Evolutionary conservation across 176 grass and related monocot species (phyloP), one percentile per base, ranked within the genome.

Genomic region (barley (Hordeum vulgare)): DNA sequence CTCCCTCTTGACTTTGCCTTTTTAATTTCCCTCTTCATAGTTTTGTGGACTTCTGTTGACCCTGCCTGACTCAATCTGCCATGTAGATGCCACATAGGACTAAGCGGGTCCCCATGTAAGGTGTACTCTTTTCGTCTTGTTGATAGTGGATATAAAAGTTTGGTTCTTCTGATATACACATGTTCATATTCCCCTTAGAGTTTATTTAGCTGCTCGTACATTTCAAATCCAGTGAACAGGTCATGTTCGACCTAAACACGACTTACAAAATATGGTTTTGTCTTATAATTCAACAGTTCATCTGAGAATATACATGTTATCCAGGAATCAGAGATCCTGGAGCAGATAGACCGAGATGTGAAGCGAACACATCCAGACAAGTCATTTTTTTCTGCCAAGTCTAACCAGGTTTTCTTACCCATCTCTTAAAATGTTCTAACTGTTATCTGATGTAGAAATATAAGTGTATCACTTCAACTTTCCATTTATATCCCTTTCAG

Each of bases 331-430:
- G 96, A 98, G 63, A 93, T 98, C 73, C 61, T 86, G 24, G 96
- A 95, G 80, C 96, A 98, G 84, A 95, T 98, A 74, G 91, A 95
- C 54, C 93, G 91, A 82, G 96, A 98, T 86, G 90, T 98, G 40
- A 84, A 91, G 27, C 83, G 96, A 81, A 98, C 96, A 21, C 89
- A 98, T 95, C 93, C 93, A 77, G 96, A 95, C 59, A 91, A 93
- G 6, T 31, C 82, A 0, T 95, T 98, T 74, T 98, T 98, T 86
- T 88, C 91, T 79, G 57, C 82, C 72, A 86, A 85, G 79, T 82
- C 88, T 45, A 94, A 93, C 60, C 90, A 80, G 89, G 93, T 91
- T 83, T 23, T 5, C 39, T 4, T 33, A 8, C 71, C 80, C 25
- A 57, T 31, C 74, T 40, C 71, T 33, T 87, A 57, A 1, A 51